Evolutionary conservation across 345 rosid genomes (phyloP), one percentile per base, ranked within the genome.

Genomic region (Gossypium stocksii): DNA sequence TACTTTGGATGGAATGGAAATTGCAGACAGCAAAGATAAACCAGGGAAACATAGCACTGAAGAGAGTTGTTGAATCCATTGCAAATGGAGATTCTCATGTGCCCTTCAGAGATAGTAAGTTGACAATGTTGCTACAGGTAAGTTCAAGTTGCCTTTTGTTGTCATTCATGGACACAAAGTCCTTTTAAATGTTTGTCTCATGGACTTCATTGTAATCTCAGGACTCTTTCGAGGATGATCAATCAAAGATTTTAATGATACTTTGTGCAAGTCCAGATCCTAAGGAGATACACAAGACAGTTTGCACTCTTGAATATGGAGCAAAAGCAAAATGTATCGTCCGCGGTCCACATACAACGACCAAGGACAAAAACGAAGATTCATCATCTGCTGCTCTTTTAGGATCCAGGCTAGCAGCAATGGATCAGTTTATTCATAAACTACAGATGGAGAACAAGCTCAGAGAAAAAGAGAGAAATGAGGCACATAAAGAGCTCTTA

Each of bases 181-280:
- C 4, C n/a, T 43, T 19, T 77, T 19, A 43, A 52, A 45, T 5
- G 48, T 56, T 66, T 19, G 49, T 27, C 9, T 16, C 56, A 69
- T 68, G 59, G 44, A 22, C 56, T 20, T 2, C 14, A 57, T 17
- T 52, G 9, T 43, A 11, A 20, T n/a, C 22, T 14, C 70, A 94
- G 99, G 99, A 95, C 87, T 95, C 99, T 74, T 93, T 95, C 71
- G 99, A 95, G 84, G 99, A 95, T 80, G 98, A 91, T 71, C 90
- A 90, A 64, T 89, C 98, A 49, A 95, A 95, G 81, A 95, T 95
- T 76, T 83, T 95, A 53, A 95, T 93, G 99, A 88, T 95, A 46
- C 79, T 95, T 14, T 95, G 99, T 86, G 97, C 98, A 34, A 95
- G 98, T 75, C 99, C 99, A 25, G 99, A 95, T 80, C 97, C 91